phyloP scores from a whole-genome alignment of 106 monocot genomes.

The Dendrobium huoshanense region DNA sequence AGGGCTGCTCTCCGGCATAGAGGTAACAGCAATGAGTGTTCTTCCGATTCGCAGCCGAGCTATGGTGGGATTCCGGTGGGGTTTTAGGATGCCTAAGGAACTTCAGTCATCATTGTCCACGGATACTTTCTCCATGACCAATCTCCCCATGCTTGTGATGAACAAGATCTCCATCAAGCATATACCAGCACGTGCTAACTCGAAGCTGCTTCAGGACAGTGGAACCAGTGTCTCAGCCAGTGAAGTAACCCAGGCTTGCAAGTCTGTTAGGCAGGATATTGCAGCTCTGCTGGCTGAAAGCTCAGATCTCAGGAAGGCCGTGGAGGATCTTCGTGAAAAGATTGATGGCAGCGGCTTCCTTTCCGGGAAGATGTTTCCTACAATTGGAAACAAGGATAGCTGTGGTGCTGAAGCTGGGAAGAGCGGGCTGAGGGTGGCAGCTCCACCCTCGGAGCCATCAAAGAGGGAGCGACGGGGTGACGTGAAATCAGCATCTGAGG shows the following conservation, averaged over 20 bases:
- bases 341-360: not conserved
- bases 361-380: not conserved
- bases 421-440: not conserved
- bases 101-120: constrained; percentile 14
- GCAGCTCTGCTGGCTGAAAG: constrained; percentile 42
- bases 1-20: constrained; percentile 38
- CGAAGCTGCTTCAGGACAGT: not conserved
- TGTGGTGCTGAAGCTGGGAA: not conserved
- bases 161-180: constrained; percentile 65
- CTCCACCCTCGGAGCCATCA: not conserved
- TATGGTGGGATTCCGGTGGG: constrained; percentile 75
- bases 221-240: not conserved
- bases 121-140: constrained; percentile 21
- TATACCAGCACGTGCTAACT: constrained; percentile 2
- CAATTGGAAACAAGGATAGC: not conserved
- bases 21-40: constrained; percentile 49
- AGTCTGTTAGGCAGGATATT: constrained; percentile 28
- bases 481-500: constrained; percentile 1
- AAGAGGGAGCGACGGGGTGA: constrained; percentile 2
- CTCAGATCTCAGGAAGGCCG: constrained; percentile 21
- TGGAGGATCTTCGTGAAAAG: constrained; percentile 16
- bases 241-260: constrained; percentile 14
- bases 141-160: constrained; percentile 68
- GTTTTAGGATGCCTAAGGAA: constrained; percentile 49
- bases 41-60: constrained; percentile 42